A percentile compares a stretch with the other conserved stretches of the same genome.
These are phyloP conservation scores for Pyrenophora teres DNA, from an alignment of 2,329 filamentous ascomycete genomes.

Conservation along the genomic window DNA sequence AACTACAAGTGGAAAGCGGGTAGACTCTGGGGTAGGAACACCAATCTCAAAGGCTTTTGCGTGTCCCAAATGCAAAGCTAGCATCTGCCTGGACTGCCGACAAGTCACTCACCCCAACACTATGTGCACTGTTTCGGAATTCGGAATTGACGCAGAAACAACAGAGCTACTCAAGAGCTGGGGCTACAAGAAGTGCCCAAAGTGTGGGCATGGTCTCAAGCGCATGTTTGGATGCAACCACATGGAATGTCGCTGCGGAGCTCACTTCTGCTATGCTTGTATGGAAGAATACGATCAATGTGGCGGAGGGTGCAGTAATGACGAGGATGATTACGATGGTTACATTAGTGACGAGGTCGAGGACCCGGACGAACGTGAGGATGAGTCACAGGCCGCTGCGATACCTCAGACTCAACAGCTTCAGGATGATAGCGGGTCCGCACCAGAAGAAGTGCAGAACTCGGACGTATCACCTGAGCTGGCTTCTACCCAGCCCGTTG, in stretches of 20 bases:
- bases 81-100: conserved; percentile 53
- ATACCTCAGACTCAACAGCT: too few relatives aligned
- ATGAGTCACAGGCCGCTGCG: too few relatives aligned
- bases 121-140: conserved; percentile 41
- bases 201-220: conserved; percentile 54
- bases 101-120: conserved; percentile 47
- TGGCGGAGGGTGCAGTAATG: conserved; percentile 24
- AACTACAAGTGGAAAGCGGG: conserved; percentile 25
- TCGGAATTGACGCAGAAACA: conserved; percentile 45
- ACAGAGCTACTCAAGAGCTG: conserved; percentile 48
- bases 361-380: too few relatives aligned
- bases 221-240: conserved; percentile 57
- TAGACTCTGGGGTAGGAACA: conserved; percentile 34
- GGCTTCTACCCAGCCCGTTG: neutral
- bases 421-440: too few relatives aligned
- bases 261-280: conserved; percentile 58
- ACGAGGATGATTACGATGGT: conserved; percentile 30
- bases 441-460: neutral
- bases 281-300: conserved; percentile 42
- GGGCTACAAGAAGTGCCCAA: conserved; percentile 57
- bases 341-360: neutral
- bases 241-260: conserved; percentile 56
- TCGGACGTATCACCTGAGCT: neutral
- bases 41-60: conserved; percentile 34
- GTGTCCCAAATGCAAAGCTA: conserved; percentile 52